Conservation (phyloP, 495 filamentous ascomycete species). For the Podospora anserina region DNA sequence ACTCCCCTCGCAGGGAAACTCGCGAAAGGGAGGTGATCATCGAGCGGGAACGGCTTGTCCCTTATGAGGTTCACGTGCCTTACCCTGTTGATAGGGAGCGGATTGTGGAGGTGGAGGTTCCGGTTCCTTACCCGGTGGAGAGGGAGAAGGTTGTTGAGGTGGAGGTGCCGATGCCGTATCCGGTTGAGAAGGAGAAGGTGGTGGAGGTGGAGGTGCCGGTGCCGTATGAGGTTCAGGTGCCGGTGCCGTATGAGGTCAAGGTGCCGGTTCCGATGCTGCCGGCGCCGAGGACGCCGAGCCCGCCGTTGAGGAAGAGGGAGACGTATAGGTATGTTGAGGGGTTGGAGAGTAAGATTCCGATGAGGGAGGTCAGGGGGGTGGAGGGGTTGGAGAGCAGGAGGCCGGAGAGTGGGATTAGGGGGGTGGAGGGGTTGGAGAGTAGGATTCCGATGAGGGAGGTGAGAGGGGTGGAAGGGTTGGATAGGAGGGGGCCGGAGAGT, state of each 20-base stretch:
- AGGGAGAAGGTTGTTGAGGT: conserved; percentile 39
- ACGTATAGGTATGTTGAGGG: conserved; percentile 50
- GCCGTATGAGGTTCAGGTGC: conserved; percentile 1
- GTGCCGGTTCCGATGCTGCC: neutral
- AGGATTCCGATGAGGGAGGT: neutral
- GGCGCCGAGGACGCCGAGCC: neutral
- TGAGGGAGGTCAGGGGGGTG: conserved; percentile 15
- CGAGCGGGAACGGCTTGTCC: conserved; percentile 45
- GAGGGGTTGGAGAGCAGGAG: conserved; percentile 4
- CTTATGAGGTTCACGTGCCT: conserved; percentile 29
- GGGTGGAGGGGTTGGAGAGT: conserved; percentile 4
- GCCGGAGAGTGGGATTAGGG: neutral
- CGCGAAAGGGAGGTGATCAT: conserved; percentile 46
- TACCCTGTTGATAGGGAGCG: conserved; percentile 16
- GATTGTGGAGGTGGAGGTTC: conserved; percentile 17
- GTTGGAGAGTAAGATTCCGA: conserved; percentile 29
- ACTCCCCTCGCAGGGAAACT: conserved; percentile 23
- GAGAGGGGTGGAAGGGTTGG: neutral
- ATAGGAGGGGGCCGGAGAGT: neutral
- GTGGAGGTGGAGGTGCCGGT: conserved; percentile 24
- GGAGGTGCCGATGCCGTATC: conserved; percentile 32
- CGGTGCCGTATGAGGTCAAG: conserved; percentile 12
- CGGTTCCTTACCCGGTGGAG: conserved; percentile 40
- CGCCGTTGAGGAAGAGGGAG: conserved; percentile 11
- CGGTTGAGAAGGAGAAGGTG: conserved; percentile 8